These are phyloP conservation scores for Trichoderma gracile DNA, from an alignment of 2,329 filamentous ascomycete species.

Conservation along the genomic window DNA sequence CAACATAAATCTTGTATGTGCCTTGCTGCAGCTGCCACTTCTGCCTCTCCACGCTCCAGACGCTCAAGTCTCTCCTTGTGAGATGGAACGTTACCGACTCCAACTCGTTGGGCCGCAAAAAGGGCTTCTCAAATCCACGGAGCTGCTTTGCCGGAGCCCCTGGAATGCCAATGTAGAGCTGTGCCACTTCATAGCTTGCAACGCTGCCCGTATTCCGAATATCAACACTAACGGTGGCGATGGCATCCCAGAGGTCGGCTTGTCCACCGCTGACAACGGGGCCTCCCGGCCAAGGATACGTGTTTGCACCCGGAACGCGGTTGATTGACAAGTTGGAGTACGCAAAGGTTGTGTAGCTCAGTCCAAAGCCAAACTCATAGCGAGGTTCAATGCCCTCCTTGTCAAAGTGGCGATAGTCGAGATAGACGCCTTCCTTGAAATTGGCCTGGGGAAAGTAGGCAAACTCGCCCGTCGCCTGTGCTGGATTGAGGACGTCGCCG, in stretches of 20 bases:
- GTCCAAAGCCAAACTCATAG: conserved; percentile 58
- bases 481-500: conserved; percentile 44
- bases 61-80: conserved; percentile 64
- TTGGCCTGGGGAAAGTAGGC: conserved; percentile 53
- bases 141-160: conserved; percentile 57
- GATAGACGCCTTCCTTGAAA: conserved; percentile 53
- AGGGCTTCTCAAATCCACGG: conserved; percentile 65
- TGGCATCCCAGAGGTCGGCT: conserved; percentile 49
- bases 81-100: conserved; percentile 53
- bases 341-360: conserved; percentile 57
- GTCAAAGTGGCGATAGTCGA: conserved; percentile 60
- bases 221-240: conserved; percentile 43
- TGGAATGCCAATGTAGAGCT: conserved; percentile 52
- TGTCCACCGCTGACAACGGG: conserved; percentile 47
- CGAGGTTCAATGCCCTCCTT: conserved; percentile 49
- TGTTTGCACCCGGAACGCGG: conserved; percentile 30
- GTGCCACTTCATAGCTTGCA: conserved; percentile 49
- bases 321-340: conserved; percentile 47
- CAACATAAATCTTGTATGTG: conserved; percentile 48
- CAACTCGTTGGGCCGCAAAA: conserved; percentile 48
- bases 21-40: conserved; percentile 58
- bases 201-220: conserved; percentile 47
- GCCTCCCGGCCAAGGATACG: conserved; percentile 42
- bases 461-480: conserved; percentile 52
- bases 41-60: conserved; percentile 63